Evolutionary conservation across 1,284 basidiomycete genomes (phyloP), one percentile per base, ranked within the genome.

Genomic region (Chalciporus piperatoides): DNA sequence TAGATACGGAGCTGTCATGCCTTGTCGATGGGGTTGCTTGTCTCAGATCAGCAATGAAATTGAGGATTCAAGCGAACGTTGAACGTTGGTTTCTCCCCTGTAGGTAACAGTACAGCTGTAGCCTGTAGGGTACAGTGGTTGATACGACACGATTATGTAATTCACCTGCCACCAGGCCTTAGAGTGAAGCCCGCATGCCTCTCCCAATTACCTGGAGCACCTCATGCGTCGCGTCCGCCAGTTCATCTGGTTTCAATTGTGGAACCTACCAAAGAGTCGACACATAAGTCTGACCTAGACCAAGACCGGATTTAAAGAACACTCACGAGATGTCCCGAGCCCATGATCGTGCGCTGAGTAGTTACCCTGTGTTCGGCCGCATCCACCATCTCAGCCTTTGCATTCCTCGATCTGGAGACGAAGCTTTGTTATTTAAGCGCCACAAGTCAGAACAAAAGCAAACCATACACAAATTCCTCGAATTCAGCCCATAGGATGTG

Each of bases 401-500:
- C 62, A 6, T 28, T 39, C 19, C 61, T 52, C 0, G 63, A 65
- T 53, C 63, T 65, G 46, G 4, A 4, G 21, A 6, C 4, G 7
- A 35, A n/a, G 9, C 4, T 0, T 27, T 10, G 24, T 37, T n/a
- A 9, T 6, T 38, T 27, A 19, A 2, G 10, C 9, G 6, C 27
- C 24, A 7, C 23, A 3, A 36, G 4, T 6, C 21, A 17, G 9
- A 21, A 15, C n/a, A 4, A n/a, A 25, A 15, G 8, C 3, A 11
- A 19, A 61, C 21, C 64, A 12, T 17, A 65, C 64, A 68, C 52
- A 35, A 69, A 69, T 28, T 68, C 67, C 19, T 68, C 63, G 2
- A 44, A 47, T 25, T 68, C 67, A 0, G 62, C 67, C 67, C 63
- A 65, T 0, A 68, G 40, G 25, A 68, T 10, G 38, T 65, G 63